These are phyloP conservation scores for carrot (Daucus carota) DNA, from an alignment of 129 eudicot genomes.

Conservation along the genomic window DH1_v3.0 NC_030382.2:35954001-35954500, in stretches of 20 bases:
- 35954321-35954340: neutral
- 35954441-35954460: too few species aligned
- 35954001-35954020: neutral
- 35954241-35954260: neutral
- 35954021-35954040: neutral
- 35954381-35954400: slow-evolving; percentile 7
- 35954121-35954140: neutral
- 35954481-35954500: too few species aligned
- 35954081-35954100: neutral
- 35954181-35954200: neutral
- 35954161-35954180: neutral
- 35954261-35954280: neutral
- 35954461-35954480: too few species aligned
- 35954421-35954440: too few species aligned
- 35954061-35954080: too few species aligned
- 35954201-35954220: neutral
- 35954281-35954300: neutral
- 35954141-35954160: neutral
- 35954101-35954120: neutral
- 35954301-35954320: slow-evolving; percentile 1
- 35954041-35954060: too few species aligned
- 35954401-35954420: neutral
- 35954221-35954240: neutral
- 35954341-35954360: slow-evolving; percentile 10
- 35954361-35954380: slow-evolving; percentile 4